These are phyloP conservation scores for Dentipellis sp. DNA, from an alignment of 768 basidiomycete genomes.

Conservation along the genomic window DNA sequence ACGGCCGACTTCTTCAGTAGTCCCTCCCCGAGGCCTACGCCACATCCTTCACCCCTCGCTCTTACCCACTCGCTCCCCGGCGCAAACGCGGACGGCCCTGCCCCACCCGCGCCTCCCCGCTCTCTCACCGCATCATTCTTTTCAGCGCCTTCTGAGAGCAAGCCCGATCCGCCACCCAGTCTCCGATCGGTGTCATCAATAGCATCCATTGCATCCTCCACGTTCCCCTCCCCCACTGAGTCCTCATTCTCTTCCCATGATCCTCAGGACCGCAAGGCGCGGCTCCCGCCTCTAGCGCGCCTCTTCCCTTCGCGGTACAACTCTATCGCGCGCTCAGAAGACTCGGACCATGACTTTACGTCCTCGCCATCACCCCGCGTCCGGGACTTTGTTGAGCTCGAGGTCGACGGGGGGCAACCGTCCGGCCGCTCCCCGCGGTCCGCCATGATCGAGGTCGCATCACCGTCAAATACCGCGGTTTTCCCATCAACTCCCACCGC, in stretches of 20 bases:
- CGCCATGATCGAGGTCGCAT: neutral
- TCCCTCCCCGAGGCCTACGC: constrained; percentile 9
- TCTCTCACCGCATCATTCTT: constrained; percentile 5
- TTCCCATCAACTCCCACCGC: neutral
- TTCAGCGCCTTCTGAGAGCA: neutral
- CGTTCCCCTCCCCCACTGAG: constrained; percentile 1
- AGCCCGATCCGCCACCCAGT: constrained; percentile 11
- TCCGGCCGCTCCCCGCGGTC: too few species aligned
- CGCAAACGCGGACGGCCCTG: neutral
- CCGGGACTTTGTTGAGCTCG: constrained; percentile 9
- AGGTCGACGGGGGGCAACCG: constrained; percentile 2
- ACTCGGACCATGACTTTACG: neutral
- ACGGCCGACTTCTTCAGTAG: constrained; percentile 12
- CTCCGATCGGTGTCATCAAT: constrained; percentile 13
- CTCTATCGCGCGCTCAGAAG: constrained; percentile 3
- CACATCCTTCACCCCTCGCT: neutral
- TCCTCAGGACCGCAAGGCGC: neutral
- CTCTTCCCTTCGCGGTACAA: constrained; percentile 14
- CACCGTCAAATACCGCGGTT: neutral
- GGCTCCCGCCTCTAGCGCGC: constrained; percentile 7
- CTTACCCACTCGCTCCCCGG: neutral
- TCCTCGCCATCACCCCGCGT: neutral
- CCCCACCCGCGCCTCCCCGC: constrained; percentile 6
- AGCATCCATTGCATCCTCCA: constrained; percentile 7
- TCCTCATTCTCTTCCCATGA: neutral